Evolutionary conservation across 345 rosid genomes (phyloP).

Genomic region (Eucalyptus erythrocorys): DNA sequence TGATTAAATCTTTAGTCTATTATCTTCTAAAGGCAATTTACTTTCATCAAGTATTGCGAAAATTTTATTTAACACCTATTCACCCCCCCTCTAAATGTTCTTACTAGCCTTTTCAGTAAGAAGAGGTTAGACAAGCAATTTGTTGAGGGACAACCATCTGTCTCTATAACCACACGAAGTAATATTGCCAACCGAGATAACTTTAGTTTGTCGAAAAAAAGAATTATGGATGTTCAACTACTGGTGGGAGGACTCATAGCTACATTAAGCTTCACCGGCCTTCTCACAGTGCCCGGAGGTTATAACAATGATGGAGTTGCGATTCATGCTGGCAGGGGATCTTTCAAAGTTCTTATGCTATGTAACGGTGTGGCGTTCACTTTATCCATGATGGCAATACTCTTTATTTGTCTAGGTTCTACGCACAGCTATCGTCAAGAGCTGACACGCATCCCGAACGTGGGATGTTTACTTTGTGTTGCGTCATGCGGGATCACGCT

Average conservation of each 20-base stretch:
- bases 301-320: neutral
- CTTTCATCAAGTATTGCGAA: too few relatives aligned
- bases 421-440: too few relatives aligned
- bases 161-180: neutral
- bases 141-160: neutral
- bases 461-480: fast-evolving
- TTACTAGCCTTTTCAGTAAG: too few relatives aligned
- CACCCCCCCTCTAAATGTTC: too few relatives aligned
- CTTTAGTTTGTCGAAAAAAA: neutral
- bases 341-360: neutral
- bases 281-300: neutral
- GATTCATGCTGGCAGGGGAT: neutral
- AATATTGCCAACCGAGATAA: neutral
- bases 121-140: neutral
- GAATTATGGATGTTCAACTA: neutral
- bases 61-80: too few relatives aligned
- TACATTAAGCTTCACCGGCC: neutral
- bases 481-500: neutral
- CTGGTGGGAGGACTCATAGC: neutral
- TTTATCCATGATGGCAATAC: neutral
- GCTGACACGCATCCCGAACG: fast-evolving
- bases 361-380: fast-evolving
- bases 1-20: too few relatives aligned
- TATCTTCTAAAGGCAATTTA: too few relatives aligned
- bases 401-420: fast-evolving